Evolutionary conservation across 371 early-diverging fungal species (phyloP), one percentile per base, ranked within the genome.

Genomic region (Rhizopus sp.): DNA sequence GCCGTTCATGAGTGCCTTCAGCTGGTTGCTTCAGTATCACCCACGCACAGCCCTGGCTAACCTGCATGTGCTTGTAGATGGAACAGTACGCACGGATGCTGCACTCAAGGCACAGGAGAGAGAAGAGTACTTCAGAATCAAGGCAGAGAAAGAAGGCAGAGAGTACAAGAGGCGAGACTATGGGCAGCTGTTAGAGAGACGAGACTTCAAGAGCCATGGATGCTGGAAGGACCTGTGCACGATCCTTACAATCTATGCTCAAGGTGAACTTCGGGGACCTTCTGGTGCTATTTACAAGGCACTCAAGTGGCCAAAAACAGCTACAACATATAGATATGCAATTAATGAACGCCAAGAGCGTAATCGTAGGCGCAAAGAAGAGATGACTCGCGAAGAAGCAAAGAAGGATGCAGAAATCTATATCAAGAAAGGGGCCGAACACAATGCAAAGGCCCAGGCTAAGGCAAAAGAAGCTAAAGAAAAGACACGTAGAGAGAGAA

Each of bases 141-240:
- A 49, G 7, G 56, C 58, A 32, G 40, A 62, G 23, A 13, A 50
- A 10, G 64, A 60, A 42, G 70, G 60, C 1, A 67, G 70, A 64
- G 68, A 69, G 2, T 7, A 23, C 48, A 7, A 29, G 68, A 30
- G 50, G 57, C 16, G 60, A 57, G 23, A 46, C 10, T 39, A 17
- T 33, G 31, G 57, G 51, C 2, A 53, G 29, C 7, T 58, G 38
- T 23, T 64, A n/a, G 9, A 35, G 7, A 46, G 56, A 9, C 59
- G 63, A 2, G 63, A 59, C 17, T 64, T 57, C 50, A 69, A 62
- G 44, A 60, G 60, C 6, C 77, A 76, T 30, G 82, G 82, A 12
- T 80, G 76, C 41, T 83, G 84, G 83, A 78, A 84, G 45, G 86
- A 86, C 59, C 55, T 84, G n/a, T 52, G 73, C 34, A 74, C 80